phyloP scores from a whole-genome alignment of 257 asterid genomes.

The Eustoma russellianum region DNA sequence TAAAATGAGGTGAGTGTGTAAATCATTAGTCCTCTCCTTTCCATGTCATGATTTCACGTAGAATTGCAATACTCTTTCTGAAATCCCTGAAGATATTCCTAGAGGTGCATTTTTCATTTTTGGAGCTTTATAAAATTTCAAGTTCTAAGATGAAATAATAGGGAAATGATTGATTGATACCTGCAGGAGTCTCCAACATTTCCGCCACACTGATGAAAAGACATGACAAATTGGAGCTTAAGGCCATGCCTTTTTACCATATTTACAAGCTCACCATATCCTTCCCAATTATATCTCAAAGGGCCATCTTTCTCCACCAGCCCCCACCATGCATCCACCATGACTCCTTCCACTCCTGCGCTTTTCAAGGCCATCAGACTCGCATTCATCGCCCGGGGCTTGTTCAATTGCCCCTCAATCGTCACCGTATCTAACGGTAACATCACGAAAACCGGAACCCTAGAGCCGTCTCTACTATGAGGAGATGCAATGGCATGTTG shows the following conservation, averaged over 20 bases:
- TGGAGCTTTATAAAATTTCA: too few species aligned
- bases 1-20: too few species aligned
- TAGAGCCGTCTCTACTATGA: constrained; percentile 31
- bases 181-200: constrained; percentile 93
- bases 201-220: constrained; percentile 94
- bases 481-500: constrained; percentile 20
- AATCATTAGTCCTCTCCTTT: too few species aligned
- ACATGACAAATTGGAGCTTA: constrained; percentile 90
- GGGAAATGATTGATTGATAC: constrained; percentile 15
- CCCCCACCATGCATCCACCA: constrained; percentile 99
- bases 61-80: too few species aligned
- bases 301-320: constrained; percentile 93
- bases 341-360: constrained; percentile 84
- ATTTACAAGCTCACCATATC: constrained; percentile 67
- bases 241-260: constrained; percentile 66
- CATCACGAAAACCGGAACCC: constrained; percentile 85
- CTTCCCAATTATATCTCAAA: constrained; percentile 77
- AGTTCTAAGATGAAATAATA: too few species aligned
- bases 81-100: too few species aligned
- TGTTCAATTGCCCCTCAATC: constrained; percentile 53
- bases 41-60: too few species aligned
- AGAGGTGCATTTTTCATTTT: too few species aligned
- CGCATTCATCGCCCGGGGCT: constrained; percentile 71
- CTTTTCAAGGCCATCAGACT: constrained; percentile 82
- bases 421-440: constrained; percentile 79